Evolutionary conservation across 2,329 filamentous ascomycete species (phyloP), one percentile per base, ranked within the genome.

Genomic region (Ceratocystis papillata): DNA sequence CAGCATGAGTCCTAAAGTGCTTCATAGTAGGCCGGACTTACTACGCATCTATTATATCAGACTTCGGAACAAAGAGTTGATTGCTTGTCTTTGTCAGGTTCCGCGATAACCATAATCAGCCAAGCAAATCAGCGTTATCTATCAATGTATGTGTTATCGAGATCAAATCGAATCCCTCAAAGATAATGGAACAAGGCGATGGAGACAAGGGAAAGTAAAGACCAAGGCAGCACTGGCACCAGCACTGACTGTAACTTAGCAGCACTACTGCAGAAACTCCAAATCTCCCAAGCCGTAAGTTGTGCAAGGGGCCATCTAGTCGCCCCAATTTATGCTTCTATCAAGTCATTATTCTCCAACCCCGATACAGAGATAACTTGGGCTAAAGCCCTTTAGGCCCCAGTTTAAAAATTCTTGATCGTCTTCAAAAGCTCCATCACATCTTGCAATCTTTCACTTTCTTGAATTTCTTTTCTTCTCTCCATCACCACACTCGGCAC

Each of bases 381-480:
- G 65, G 62, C 50, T 67, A n/a, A 28, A 64, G 61, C 65, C 65
- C 65, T 60, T 44, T 33, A 20, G 6, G 53, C 53, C 53, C 53
- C 53, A 59, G 53, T 59, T 30, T 30, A 59, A 59, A 59, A 59
- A 37, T 30, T 30, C 20, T 57, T 30, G 28, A 8, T 30, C n/a
- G 28, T 33, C 65, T 67, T 67, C 55, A 67, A 67, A 67, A 64
- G 48, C 28, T 8, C 25, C 17, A 7, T 17, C 37, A 15, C 12
- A 37, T 17, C 37, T 46, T 48, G 10, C 17, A n/a, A 50, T 48
- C 25, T 60, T 60, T 46, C 48, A 25, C 30, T 60, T 12, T 37
- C 17, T 17, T 48, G 15, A 48, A 45, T 60, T 25, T 48, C 4
- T 48, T 41, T 62, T 61, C 60, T 20, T n/a, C 45, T 50, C 50